phyloP scores from a whole-genome alignment of 1,284 basidiomycete species.

The Rugiboletus extremiorientalis region DNA sequence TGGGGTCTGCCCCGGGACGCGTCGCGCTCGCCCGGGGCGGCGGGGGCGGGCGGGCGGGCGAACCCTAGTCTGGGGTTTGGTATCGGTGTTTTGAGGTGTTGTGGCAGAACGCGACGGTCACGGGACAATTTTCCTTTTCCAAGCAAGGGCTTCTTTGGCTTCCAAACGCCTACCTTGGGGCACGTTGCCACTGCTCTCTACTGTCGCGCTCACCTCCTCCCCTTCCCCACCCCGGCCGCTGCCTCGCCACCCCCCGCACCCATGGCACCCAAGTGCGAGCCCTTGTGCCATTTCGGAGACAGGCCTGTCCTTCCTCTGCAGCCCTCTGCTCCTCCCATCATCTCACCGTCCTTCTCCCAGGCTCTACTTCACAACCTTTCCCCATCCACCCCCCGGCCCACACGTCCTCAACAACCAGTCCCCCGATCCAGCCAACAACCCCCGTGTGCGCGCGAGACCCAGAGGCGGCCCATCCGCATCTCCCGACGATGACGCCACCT shows the following conservation, averaged over 20 bases:
- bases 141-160: slow-evolving; percentile 18
- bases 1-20: neutral
- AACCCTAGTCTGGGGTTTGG: slow-evolving; percentile 27
- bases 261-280: slow-evolving; percentile 65
- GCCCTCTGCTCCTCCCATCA: neutral
- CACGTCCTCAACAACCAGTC: slow-evolving; percentile 59
- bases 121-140: slow-evolving; percentile 37
- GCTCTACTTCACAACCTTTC: slow-evolving; percentile 81
- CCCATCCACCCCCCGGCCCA: slow-evolving; percentile 64
- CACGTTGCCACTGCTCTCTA: slow-evolving; percentile 34
- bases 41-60: too few species aligned
- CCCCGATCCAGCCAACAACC: slow-evolving; percentile 49
- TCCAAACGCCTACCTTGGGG: slow-evolving; percentile 30
- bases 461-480: slow-evolving; percentile 57
- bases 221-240: neutral
- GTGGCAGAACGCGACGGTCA: slow-evolving; percentile 35
- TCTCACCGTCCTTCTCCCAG: slow-evolving; percentile 38
- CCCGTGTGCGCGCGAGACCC: slow-evolving; percentile 58
- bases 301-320: slow-evolving; percentile 45
- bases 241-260: neutral
- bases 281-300: slow-evolving; percentile 72
- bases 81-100: slow-evolving; percentile 25
- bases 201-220: slow-evolving; percentile 23
- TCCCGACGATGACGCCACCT: slow-evolving; percentile 66
- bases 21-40: neutral